Base-by-base conservation (phyloP, 163 green algal genomes). In the Volvox carteri region DNA sequence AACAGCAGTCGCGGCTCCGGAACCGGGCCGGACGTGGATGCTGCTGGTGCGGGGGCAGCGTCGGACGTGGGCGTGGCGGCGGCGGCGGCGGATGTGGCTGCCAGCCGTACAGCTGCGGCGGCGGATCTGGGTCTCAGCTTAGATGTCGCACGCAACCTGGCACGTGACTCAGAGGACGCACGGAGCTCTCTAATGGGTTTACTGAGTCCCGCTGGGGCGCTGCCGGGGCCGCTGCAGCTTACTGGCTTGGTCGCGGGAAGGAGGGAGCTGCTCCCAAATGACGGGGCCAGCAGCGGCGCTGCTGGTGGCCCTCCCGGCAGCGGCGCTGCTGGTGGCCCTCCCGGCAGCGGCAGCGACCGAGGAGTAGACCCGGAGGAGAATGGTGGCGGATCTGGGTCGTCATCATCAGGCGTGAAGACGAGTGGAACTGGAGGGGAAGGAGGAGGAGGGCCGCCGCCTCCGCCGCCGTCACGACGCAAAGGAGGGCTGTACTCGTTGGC, bases 201-300 rank as follows among this genome's bases (percentile, higher is more conserved):
- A 35, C 25, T 88, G 16, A 88, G 68, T 52, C 83, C 83, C 2
- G 48, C 5, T 1, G 68, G 68, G 9, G 25, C 14, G 12, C 37
- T 88, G 37, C 83, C 83, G 8, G 83, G 83, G 50, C 83, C 83
- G 11, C 50, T 88, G 68, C 11, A 81, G 65, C 42, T 35, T 6
- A 12, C 25, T 8, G 4, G 14, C 7, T n/a, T n/a, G 25, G 35
- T 70, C 9, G 19, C 58, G 11, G 68, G 12, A 25, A 52, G 33
- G 62, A 74, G 28, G 62, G 62, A 42, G n/a, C 11, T 5, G 7
- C 6, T n/a, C n/a, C n/a, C n/a, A n/a, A n/a, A n/a, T n/a, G n/a
- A n/a, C n/a, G n/a, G 62, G 62, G 62, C 42, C 2, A 33, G 74
- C 16, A 23, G 35, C 8, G 75, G 48, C 48, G 11, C 2, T 5